Evolutionary conservation across 352 stramenopile species (phyloP), one percentile per base, ranked within the genome.

Genomic region (Pythium rishiriense): DNA sequence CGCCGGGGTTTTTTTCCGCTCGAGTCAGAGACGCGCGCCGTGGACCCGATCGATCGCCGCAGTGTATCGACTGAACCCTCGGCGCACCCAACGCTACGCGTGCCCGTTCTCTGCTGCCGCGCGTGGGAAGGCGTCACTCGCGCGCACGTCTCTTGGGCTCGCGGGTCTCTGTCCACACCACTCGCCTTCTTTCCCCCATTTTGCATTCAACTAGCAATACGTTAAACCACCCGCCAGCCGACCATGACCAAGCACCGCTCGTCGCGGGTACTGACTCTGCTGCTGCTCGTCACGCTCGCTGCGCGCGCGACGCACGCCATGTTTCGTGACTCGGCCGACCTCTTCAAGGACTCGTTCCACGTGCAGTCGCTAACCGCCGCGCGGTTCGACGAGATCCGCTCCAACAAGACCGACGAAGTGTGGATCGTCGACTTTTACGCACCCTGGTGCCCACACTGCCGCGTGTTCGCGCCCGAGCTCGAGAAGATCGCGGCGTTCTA

Each of bases 351-450:
- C 57, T 87, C 83, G 59, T 88, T 87, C 63, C 77, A 88, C 51
- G 73, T 94, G 39, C 71, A 69, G 28, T 65, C 64, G 41, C 70
- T 91, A 7, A 72, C 65, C 29, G 26, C 62, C 10, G 55, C 68
- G 47, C 76, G 48, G 50, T 90, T 81, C 58, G 66, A 71, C n/a
- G 59, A 61, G 11, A 79, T 86, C 66, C 58, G 79, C 64, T 8
- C 28, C n/a, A 79, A 83, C 55, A 68, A 69, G 45, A 79, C 77
- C 7, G 52, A 81, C 63, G 74, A 73, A 2, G 79, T 91, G 25
- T 94, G 85, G 85, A 50, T 93, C 42, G 74, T 96, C 28, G 85
- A 96, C 62, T 96, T 92, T 62, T 96, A 96, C 69, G 77, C 87
- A 39, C 83, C 87, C 9, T 94, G 85, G 87, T 96, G 87, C 61